Conservation (phyloP, 23 red algal species). For the Pyropia yezoensis region DNA sequence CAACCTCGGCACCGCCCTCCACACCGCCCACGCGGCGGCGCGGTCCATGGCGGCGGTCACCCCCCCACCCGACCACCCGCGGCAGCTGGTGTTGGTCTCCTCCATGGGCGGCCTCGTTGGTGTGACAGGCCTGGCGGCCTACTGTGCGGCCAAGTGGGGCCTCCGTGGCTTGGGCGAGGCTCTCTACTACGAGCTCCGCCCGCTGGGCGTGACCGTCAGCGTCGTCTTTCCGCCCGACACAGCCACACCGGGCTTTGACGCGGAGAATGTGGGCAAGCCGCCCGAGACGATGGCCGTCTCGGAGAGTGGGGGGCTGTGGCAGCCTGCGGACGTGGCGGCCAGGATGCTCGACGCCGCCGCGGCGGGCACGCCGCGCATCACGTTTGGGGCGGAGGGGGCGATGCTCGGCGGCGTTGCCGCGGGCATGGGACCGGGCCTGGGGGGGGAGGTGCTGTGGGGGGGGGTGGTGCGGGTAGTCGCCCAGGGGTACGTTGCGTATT, state of each 20-base stretch:
- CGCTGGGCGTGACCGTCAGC: slow-evolving; percentile 65
- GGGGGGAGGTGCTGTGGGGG: slow-evolving; percentile 47
- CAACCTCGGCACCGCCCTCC: slow-evolving; percentile 2
- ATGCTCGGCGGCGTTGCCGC: slow-evolving; percentile 54
- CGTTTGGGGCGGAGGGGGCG: slow-evolving; percentile 52
- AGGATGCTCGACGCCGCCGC: slow-evolving; percentile 37
- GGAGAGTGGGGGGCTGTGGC: slow-evolving; percentile 48
- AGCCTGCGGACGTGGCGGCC: slow-evolving; percentile 55
- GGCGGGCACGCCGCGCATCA: slow-evolving; percentile 33
- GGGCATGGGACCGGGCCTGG: slow-evolving; percentile 54
- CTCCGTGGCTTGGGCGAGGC: slow-evolving; percentile 76
- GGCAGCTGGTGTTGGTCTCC: slow-evolving; percentile 69
- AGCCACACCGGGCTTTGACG: slow-evolving; percentile 65
- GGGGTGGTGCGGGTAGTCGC: slow-evolving; percentile 41
- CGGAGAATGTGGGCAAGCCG: slow-evolving; percentile 69
- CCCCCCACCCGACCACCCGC: neutral
- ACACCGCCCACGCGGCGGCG: neutral
- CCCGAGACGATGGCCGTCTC: slow-evolving; percentile 43
- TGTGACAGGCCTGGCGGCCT: slow-evolving; percentile 65
- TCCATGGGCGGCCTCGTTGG: slow-evolving; percentile 74
- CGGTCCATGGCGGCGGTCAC: neutral
- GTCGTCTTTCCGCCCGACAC: slow-evolving; percentile 83
- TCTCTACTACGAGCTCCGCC: slow-evolving; percentile 71
- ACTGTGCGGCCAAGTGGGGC: slow-evolving; percentile 78
- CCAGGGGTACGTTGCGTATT: slow-evolving; percentile 48